A percentile compares a stretch with the other conserved stretches of the same genome.
Conservation (phyloP, 2,329 filamentous ascomycete genomes). For the Penicillium sp. region DNA sequence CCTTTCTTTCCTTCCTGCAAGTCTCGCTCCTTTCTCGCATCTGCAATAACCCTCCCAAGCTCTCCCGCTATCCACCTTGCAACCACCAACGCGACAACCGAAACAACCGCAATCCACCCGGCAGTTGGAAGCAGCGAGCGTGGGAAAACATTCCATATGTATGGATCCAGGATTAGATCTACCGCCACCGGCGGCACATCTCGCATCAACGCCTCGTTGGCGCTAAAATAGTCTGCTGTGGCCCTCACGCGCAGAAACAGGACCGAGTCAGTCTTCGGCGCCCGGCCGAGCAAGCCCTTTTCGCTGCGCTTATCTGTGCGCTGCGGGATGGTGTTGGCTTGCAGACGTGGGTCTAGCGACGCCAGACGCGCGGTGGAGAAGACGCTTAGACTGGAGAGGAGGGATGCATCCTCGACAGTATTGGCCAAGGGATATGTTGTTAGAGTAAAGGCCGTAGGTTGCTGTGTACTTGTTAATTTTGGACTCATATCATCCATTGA, state of each 20-base stretch:
- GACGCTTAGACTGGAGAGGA: conserved; percentile 60
- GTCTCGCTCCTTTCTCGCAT: conserved; percentile 13
- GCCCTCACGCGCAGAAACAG: conserved; percentile 70
- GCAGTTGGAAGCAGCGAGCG: conserved; percentile 68
- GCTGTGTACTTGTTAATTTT: conserved; percentile 48
- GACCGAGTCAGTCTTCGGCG: conserved; percentile 44
- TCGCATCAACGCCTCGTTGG: conserved; percentile 68
- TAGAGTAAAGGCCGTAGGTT: conserved; percentile 77
- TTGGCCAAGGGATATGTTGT: conserved; percentile 57
- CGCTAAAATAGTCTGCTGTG: conserved; percentile 78
- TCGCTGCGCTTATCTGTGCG: neutral
- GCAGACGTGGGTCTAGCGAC: conserved; percentile 15
- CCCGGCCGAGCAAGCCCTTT: conserved; percentile 9
- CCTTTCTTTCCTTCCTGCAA: conserved; percentile 19
- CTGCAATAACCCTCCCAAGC: conserved; percentile 23
- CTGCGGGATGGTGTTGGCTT: conserved; percentile 14
- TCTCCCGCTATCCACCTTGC: conserved; percentile 25
- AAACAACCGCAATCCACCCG: conserved; percentile 61
- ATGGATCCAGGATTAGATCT: conserved; percentile 83
- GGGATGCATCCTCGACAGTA: conserved; percentile 57
- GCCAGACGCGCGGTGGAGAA: conserved; percentile 54
- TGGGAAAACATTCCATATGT: conserved; percentile 71
- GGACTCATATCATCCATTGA: neutral
- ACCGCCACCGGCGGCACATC: conserved; percentile 66
- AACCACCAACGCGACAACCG: conserved; percentile 49